These are phyloP conservation scores for Acaromyces ingoldii DNA, from an alignment of 1,284 basidiomycete species.

Conservation along the genomic window DNA sequence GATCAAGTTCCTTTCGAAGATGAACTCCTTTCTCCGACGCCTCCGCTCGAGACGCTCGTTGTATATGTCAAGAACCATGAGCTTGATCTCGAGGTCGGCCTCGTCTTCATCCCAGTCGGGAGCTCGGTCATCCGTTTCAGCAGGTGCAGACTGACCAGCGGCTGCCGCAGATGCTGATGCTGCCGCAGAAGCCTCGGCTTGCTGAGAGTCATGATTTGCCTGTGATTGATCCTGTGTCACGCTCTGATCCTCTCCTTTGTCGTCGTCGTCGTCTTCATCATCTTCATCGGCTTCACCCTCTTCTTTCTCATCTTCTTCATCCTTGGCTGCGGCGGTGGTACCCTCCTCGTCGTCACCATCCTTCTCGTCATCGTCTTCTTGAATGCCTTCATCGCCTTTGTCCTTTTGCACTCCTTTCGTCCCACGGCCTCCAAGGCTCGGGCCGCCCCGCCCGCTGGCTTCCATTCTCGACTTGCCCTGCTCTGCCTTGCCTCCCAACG, in stretches of 20 bases:
- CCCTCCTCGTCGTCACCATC: constrained; percentile 30
- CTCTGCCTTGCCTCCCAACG: constrained; percentile 33
- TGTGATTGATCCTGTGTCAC: constrained; percentile 6
- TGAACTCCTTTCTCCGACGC: constrained; percentile 77
- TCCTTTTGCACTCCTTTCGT: constrained; percentile 1
- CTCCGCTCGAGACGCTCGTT: constrained; percentile 84
- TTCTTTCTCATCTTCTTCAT: constrained; percentile 33
- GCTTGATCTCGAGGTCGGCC: constrained; percentile 77
- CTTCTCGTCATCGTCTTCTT: constrained; percentile 17
- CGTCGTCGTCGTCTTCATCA: constrained; percentile 17
- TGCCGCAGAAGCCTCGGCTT: neutral
- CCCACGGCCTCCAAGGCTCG: constrained; percentile 16
- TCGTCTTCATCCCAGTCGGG: constrained; percentile 67
- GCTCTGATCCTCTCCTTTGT: constrained; percentile 19
- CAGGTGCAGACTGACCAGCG: neutral
- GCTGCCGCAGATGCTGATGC: neutral
- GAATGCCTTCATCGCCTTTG: constrained; percentile 23
- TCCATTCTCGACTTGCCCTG: constrained; percentile 42
- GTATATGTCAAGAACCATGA: constrained; percentile 87
- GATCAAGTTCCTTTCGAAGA: constrained; percentile 84
- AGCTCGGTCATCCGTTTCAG: constrained; percentile 35
- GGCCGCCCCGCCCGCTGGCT: constrained; percentile 63
- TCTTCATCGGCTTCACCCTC: constrained; percentile 26
- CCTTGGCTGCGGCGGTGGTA: constrained; percentile 17
- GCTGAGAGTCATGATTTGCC: neutral